These are phyloP conservation scores for Cyclotella atomus DNA, from an alignment of 108 stramenopile species.

Conservation along the genomic window DNA sequence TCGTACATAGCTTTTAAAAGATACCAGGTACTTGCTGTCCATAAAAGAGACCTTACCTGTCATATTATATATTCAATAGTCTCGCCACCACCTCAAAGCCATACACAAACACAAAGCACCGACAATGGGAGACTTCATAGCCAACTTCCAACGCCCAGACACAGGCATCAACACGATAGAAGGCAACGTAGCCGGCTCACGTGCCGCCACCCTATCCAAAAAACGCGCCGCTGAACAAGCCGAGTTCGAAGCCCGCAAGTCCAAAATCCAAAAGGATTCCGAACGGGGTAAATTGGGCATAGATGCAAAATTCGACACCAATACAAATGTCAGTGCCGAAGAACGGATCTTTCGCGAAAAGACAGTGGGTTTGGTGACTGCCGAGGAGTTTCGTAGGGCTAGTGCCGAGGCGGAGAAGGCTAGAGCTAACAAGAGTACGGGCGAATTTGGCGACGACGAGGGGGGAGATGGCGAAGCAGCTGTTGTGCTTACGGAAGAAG, in stretches of 20 bases:
- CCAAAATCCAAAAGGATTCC: constrained; percentile 53
- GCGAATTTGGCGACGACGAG: constrained; percentile 10
- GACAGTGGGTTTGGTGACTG: constrained; percentile 89
- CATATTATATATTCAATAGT: no score
- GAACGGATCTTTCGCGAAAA: constrained; percentile 63
- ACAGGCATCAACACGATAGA: constrained; percentile 87
- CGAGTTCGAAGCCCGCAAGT: constrained; percentile 68
- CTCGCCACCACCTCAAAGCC: no score
- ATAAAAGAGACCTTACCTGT: no score
- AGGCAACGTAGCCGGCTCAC: constrained; percentile 83
- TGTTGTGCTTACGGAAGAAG: constrained; percentile 53
- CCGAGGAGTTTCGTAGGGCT: constrained; percentile 76
- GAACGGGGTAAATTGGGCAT: constrained; percentile 50
- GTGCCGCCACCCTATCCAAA: constrained; percentile 72
- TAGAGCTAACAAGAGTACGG: constrained; percentile 17
- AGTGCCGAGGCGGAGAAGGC: constrained; percentile 49
- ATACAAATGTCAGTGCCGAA: constrained; percentile 40
- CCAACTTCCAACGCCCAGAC: constrained; percentile 78
- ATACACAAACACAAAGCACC: no score
- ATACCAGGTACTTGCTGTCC: no score
- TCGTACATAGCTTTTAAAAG: no score
- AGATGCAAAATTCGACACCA: constrained; percentile 56
- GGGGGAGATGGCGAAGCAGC: not conserved
- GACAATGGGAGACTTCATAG: constrained; percentile 82
- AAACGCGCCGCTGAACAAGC: constrained; percentile 77